Percentiles rank a stretch among this genome's conserved stretches.
These are phyloP conservation scores for Austroboletus novae-zelandiae DNA, from an alignment of 1,284 basidiomycete genomes.

Conservation along the genomic window DNA sequence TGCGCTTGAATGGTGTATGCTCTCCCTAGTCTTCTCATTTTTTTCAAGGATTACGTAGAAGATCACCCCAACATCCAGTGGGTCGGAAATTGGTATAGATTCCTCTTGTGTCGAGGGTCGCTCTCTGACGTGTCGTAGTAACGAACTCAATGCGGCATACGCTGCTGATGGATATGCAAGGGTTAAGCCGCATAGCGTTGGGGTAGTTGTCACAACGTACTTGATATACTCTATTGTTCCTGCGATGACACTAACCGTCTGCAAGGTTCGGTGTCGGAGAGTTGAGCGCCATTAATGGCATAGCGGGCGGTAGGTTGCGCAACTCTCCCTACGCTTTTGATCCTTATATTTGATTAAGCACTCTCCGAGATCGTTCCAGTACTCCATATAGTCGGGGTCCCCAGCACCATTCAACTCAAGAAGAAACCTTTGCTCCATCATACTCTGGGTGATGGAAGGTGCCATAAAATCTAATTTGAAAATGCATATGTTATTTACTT, in stretches of 20 bases:
- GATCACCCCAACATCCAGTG: slow-evolving; percentile 78
- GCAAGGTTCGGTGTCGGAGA: slow-evolving; percentile 89
- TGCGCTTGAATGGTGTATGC: slow-evolving; percentile 29
- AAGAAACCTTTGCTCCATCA: slow-evolving; percentile 75
- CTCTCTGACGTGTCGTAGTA: slow-evolving; percentile 42
- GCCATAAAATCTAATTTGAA: not conserved
- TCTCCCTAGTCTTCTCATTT: not conserved
- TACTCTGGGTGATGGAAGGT: slow-evolving; percentile 84
- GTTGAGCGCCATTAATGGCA: slow-evolving; percentile 78
- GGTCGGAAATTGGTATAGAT: slow-evolving; percentile 81
- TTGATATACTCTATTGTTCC: slow-evolving; percentile 8
- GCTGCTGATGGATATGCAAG: slow-evolving; percentile 95
- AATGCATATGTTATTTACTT: slow-evolving; percentile 1
- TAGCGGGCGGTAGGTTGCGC: slow-evolving; percentile 57
- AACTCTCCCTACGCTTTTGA: not conserved
- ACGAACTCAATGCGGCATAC: slow-evolving; percentile 86
- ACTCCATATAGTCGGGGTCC: slow-evolving; percentile 88
- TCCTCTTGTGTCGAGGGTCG: not conserved
- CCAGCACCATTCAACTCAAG: slow-evolving; percentile 73
- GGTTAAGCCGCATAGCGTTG: slow-evolving; percentile 71
- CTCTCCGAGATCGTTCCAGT: slow-evolving; percentile 90
- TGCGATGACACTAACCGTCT: slow-evolving; percentile 2
- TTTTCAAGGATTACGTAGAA: slow-evolving; percentile 76
- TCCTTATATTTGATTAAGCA: slow-evolving; percentile 39
- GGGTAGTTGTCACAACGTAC: slow-evolving; percentile 76